Evolutionary conservation across 2,329 filamentous ascomycete genomes (phyloP), one percentile per base, ranked within the genome.

Genomic region (Xylaria sp.): DNA sequence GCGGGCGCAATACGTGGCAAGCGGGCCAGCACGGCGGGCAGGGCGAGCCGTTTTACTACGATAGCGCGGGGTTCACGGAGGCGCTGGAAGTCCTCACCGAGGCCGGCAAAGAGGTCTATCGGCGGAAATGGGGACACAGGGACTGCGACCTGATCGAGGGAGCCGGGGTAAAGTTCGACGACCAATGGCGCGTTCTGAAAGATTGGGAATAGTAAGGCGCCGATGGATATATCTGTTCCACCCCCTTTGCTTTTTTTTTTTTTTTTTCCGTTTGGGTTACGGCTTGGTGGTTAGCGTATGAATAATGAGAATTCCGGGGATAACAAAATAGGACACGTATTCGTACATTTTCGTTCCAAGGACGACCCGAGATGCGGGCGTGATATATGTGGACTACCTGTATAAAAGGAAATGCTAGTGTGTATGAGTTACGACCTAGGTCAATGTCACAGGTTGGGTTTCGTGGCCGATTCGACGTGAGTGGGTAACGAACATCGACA

Each of bases 181-280:
- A 83, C 70, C 79, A 80, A 65, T 83, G 81, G 80, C 73, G 67
- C 56, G 79, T 83, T n/a, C 71, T 77, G 51, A 71, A 76, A 53
- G 78, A 81, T 65, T 81, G 75, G 75, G 62, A 71, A 35, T 60
- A 23, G 43, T 19, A 2, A 11, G 8, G 3, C 9, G 13, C 10
- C 23, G 25, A 27, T 31, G 23, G 7, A 43, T 47, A n/a, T 17
- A 13, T 4, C n/a, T 15, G 37, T 27, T 48, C 6, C 4, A 9
- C 3, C 17, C 27, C 23, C 10, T 10, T 11, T 27, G 7, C 19
- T 23, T 8, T 10, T 5, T 17, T 29, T 2, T 21, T 17, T 19
- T 23, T 15, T 40, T 15, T 40, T 40, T 40, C 37, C 5, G 7
- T 17, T 8, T 13, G 33, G 7, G n/a, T 13, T 13, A 13, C 7